Base-by-base conservation (phyloP, 2,329 filamentous ascomycete species). In the Apiospora malaysiana region DNA sequence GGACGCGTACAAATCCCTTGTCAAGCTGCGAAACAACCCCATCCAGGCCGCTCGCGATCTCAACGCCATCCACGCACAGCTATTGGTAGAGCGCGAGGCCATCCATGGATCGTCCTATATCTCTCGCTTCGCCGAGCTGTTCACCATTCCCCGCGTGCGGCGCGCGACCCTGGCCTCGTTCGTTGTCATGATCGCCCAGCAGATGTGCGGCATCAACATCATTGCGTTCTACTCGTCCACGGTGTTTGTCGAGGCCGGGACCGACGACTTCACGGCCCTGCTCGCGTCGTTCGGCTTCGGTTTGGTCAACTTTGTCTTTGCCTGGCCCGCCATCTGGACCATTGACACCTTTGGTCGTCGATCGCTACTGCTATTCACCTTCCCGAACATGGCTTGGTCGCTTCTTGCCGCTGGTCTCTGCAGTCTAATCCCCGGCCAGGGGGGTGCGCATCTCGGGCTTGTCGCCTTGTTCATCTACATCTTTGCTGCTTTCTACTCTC, bases 131-230 rank as follows among this genome's bases (percentile, higher is more conserved):
- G 75, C 86, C 47, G 88, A 93, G 77, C 83, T 92, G 1, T 92
- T 94, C 76, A 92, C 89, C 14, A 87, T 94, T 70, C 90, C 92
- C 1, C 88, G 92, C 66, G 84, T 93, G 14, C 88, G 91, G 18
- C 87, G 91, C 51, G 94, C 94, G 2, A 95, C 91, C 4, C 85
- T 93, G 42, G 94, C 93, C 7, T 92, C 93, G 0, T 93, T 91
- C 74, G 89, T 90, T 1, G 93, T 95, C 74, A 97, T 97, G 94
- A 90, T 93, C 76, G 90, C 90, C 0, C 91, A 93, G 79, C 90
- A 93, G 79, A 90, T 92, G 87, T 92, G 90, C 75, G 88, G 81
- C 68, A 72, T 72, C 67, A 72, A 72, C 69, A 72, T 72, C 47
- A 72, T 72, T 37, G 71, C 63, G 12, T 72, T 94, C 79, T 94